Evolutionary conservation across 106 monocot species (phyloP).

Genomic region (Triglochin maritima): DNA sequence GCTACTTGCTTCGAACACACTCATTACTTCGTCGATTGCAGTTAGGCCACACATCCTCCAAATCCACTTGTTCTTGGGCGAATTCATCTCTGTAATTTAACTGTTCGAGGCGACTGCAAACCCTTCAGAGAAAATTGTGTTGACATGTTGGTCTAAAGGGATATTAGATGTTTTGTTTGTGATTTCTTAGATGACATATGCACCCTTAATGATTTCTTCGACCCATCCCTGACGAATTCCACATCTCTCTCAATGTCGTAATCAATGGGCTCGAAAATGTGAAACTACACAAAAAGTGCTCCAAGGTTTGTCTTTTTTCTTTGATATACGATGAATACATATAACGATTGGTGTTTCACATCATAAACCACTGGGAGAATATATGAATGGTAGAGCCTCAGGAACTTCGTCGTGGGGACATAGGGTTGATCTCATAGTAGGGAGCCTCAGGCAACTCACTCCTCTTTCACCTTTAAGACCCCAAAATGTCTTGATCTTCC

Average conservation of each 20-base stretch:
- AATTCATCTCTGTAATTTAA: no score
- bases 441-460: slow-evolving; percentile 72
- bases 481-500: slow-evolving; percentile 87
- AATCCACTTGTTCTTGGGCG: no score
- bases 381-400: slow-evolving; percentile 41
- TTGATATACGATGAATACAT: no score
- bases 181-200: no score
- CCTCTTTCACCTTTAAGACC: slow-evolving; percentile 61
- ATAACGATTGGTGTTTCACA: neutral
- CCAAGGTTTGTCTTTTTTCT: no score
- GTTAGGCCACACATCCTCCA: no score
- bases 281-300: neutral
- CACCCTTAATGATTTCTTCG: slow-evolving; percentile 45
- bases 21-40: no score
- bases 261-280: slow-evolving; percentile 13
- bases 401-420: slow-evolving; percentile 92
- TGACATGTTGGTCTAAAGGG: no score
- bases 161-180: no score
- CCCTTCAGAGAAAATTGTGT: no score
- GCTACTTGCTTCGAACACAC: no score
- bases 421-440: slow-evolving; percentile 91
- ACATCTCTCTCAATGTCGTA: slow-evolving; percentile 40
- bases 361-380: neutral
- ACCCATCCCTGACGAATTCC: slow-evolving; percentile 65
- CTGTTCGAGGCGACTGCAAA: no score